A percentile compares a stretch with the other conserved stretches of the same genome.
Evolutionary conservation across 306 rosid species (phyloP).

Genomic region (Vigna reflexopilosa): DNA sequence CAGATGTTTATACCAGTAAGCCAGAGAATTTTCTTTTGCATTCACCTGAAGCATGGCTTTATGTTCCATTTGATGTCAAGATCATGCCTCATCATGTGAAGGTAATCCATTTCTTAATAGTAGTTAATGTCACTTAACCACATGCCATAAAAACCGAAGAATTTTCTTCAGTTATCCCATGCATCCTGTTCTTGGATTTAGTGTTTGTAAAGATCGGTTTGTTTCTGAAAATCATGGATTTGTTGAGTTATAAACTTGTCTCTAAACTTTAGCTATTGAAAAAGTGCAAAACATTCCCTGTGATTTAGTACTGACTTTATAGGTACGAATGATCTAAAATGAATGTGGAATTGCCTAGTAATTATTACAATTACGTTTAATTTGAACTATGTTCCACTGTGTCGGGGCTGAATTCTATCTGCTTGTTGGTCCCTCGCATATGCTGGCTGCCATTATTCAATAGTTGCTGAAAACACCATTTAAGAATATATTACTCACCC

Average conservation of each 20-base stretch:
- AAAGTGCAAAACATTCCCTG: background rate
- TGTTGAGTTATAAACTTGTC: conserved; percentile 8
- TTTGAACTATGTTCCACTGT: background rate
- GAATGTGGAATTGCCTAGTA: conserved; percentile 12
- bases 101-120: conserved; percentile 53
- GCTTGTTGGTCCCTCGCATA: background rate
- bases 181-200: conserved; percentile 22
- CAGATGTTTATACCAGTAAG: conserved; percentile 97
- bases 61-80: conserved; percentile 92
- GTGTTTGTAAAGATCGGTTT: conserved; percentile 20
- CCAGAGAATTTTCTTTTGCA: conserved; percentile 88
- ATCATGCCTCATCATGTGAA: conserved; percentile 97
- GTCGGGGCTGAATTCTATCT: conserved; percentile 6
- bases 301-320: conserved; percentile 8
- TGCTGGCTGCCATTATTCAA: background rate
- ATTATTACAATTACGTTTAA: conserved; percentile 7
- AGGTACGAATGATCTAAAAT: conserved; percentile 18
- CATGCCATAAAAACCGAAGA: conserved; percentile 19
- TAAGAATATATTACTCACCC: conserved; percentile 5
- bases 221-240: conserved; percentile 22
- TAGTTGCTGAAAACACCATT: background rate
- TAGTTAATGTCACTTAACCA: background rate
- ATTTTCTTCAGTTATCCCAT: conserved; percentile 10
- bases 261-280: conserved; percentile 3
- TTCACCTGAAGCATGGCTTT: conserved; percentile 95